Base-by-base conservation (phyloP, 768 basidiomycete species). In the Podaxis sp. region DNA sequence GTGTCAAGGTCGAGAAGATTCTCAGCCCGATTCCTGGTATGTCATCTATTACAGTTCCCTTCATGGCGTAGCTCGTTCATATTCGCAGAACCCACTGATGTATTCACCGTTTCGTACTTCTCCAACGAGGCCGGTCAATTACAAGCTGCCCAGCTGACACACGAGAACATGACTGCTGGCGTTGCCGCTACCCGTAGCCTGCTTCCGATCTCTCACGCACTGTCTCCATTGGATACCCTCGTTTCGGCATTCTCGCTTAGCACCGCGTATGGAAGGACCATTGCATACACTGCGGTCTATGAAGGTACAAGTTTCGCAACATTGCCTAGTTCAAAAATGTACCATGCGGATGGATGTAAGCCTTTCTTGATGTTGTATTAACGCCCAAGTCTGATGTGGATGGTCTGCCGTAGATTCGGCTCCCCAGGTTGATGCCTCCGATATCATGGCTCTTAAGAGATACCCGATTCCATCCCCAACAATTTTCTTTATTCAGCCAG, bases 141-240 rank as follows among this genome's bases (percentile, higher is more conserved):
- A 7, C 83, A 82, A 60, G 88, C 83, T 24, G 83, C 82, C 7
- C 86, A 87, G 63, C 75, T 95, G 36, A 92, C 92, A 0, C 92
- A 95, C 71, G 83, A 90, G 72, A 95, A 94, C 66, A 71, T 96
- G 62, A 96, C 93, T 2, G 92, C 95, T 3, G 95, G 93, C 37
- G 89, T 95, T n/a, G 86, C 93, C 0, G 90, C 90, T 2, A 78
- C 86, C 24, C 87, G 90, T 38, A 84, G 87, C 4, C 71, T 95
- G 22, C 85, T 96, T 67, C 94, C 95, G 2, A 77, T 86, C 10
- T 84, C 90, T 24, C 85, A 86, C 68, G 78, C 85, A 12, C 67
- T 94, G 46, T 85, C 89, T 4, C 76, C 87, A 5, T 73, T 89
- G 56, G 95, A 97, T 72, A 91, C 89, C 6, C 77, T 98, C 37